phyloP scores from a whole-genome alignment of 345 rosid genomes.

The Microcos paniculata region DNA sequence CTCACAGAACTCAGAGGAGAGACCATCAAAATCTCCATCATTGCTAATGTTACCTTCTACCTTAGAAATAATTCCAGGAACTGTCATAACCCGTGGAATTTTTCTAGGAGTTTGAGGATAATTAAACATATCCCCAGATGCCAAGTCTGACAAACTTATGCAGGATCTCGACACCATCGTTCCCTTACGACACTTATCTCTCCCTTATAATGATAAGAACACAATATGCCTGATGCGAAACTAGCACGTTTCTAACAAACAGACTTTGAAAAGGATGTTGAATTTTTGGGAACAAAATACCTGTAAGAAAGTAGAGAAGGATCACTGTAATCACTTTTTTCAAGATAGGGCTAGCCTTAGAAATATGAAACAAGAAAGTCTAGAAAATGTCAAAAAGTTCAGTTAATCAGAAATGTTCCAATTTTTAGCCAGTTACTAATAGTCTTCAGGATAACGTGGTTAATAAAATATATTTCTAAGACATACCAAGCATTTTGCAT shows the following conservation, averaged over 20 bases:
- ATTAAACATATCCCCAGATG: conserved; percentile 38
- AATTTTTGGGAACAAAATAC: background rate
- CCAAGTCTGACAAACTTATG: conserved; percentile 53
- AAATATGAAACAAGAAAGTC: background rate
- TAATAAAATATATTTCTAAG: background rate
- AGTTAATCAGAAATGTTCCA: background rate
- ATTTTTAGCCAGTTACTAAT: background rate
- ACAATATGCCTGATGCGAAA: background rate
- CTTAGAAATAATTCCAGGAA: conserved; percentile 42
- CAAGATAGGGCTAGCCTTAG: background rate
- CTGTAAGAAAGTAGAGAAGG: background rate
- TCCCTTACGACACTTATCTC: conserved; percentile 23
- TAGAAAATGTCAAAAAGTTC: background rate
- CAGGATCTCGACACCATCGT: conserved; percentile 56
- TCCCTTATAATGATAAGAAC: conserved; percentile 10
- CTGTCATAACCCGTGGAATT: conserved; percentile 47
- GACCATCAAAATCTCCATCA: conserved; percentile 41
- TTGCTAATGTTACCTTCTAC: conserved; percentile 43
- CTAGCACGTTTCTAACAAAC: background rate
- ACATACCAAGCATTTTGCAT: background rate
- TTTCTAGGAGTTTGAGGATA: conserved; percentile 32
- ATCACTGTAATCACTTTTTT: background rate
- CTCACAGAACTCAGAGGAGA: conserved; percentile 32
- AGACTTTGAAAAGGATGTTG: conserved; percentile 3
- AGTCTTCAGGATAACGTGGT: background rate